Percentiles rank a stretch among this genome's conserved stretches.
These are phyloP conservation scores for Draba incana DNA, from an alignment of 345 rosid species.

Conservation along the genomic window DNA sequence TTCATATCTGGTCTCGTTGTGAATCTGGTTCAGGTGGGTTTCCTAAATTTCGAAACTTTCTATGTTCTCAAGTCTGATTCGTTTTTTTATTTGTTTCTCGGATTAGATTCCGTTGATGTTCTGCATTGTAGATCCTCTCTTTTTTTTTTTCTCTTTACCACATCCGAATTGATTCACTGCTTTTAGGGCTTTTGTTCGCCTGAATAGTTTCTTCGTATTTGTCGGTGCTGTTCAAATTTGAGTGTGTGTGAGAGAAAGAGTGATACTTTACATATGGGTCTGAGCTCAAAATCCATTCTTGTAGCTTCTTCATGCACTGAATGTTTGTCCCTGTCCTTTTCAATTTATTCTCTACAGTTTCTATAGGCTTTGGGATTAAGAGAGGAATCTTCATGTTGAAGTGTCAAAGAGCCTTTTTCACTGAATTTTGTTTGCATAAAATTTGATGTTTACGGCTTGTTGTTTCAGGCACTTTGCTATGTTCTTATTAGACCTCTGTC, in stretches of 20 bases:
- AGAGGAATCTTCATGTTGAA: slow-evolving; percentile 4
- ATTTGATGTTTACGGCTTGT: slow-evolving; percentile 22
- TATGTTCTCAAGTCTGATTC: not conserved
- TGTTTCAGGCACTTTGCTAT: slow-evolving; percentile 78
- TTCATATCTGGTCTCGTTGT: slow-evolving; percentile 84
- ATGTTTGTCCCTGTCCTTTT: too few relatives aligned
- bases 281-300: not conserved
- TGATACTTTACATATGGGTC: slow-evolving; percentile 3
- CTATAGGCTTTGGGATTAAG: slow-evolving; percentile 19
- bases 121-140: slow-evolving; percentile 28
- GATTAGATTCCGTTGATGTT: slow-evolving; percentile 24
- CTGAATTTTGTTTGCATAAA: slow-evolving; percentile 13
- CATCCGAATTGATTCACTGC: slow-evolving; percentile 21
- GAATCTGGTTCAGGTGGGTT: slow-evolving; percentile 93
- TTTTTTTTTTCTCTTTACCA: not conserved
- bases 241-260: slow-evolving; percentile 16
- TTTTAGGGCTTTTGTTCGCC: slow-evolving; percentile 24
- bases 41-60: slow-evolving; percentile 2
- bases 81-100: not conserved
- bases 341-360: not conserved
- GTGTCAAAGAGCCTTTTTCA: not conserved
- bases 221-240: not conserved
- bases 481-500: slow-evolving; percentile 75
- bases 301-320: slow-evolving; percentile 16
- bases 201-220: slow-evolving; percentile 6